Conservation (phyloP, 1,284 basidiomycete genomes). For the Irpex sp. region DNA sequence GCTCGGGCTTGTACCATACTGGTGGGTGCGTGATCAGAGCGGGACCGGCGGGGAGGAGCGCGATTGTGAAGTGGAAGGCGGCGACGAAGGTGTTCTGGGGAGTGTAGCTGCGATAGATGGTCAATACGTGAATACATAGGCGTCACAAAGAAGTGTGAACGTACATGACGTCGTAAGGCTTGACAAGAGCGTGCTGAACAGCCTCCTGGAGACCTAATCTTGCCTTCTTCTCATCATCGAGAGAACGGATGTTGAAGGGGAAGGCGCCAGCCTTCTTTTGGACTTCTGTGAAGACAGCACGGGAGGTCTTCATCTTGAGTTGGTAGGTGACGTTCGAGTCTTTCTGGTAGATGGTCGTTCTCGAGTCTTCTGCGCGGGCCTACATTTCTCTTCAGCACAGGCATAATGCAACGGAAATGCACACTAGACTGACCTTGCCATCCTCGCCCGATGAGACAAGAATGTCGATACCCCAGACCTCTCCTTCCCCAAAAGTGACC, state of each 20-base stretch:
- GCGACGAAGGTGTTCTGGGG: conserved; percentile 79
- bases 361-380: conserved; percentile 83
- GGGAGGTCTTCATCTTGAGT: conserved; percentile 96
- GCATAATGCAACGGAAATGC: not conserved
- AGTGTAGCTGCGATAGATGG: conserved; percentile 55
- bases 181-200: conserved; percentile 86
- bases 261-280: conserved; percentile 97
- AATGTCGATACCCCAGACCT: conserved; percentile 95
- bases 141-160: conserved; percentile 24
- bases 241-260: conserved; percentile 92
- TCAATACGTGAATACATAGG: not conserved
- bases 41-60: conserved; percentile 81
- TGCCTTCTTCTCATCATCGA: conserved; percentile 94
- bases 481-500: conserved; percentile 84
- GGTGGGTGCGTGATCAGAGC: conserved; percentile 82
- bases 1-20: conserved; percentile 87
- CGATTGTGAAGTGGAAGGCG: conserved; percentile 94
- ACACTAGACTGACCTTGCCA: conserved; percentile 61
- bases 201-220: conserved; percentile 96
- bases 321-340: conserved; percentile 88
- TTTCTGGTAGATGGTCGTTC: conserved; percentile 92
- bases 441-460: conserved; percentile 85
- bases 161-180: conserved; percentile 86
- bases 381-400: conserved; percentile 23
- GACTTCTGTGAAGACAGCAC: conserved; percentile 92